Evolutionary conservation across 192 early-diverging fungal genomes (phyloP), one percentile per base, ranked within the genome.

Genomic region (Coemansia sp.): DNA sequence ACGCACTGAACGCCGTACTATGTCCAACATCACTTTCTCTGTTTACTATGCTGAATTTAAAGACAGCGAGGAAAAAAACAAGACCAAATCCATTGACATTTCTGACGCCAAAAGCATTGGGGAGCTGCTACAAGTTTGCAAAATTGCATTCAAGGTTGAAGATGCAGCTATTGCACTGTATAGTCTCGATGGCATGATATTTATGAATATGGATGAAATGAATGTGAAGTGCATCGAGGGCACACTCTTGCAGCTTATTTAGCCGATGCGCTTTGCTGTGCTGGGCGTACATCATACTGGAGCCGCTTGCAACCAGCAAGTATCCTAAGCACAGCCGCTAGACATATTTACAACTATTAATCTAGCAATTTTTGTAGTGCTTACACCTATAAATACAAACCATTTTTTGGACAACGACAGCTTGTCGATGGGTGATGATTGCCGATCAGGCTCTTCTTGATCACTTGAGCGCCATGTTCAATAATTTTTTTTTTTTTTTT

Each of bases 401-500:
- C n/a, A n/a, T n/a, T n/a, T n/a, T n/a, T n/a, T 49, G 24, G 27
- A 8, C 39, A 5, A 29, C 11, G n/a, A n/a, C 11, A 27, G 4
- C 27, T 27, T 8, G 39, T 20, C 22, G 11, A 15, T 20, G 14
- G 24, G 47, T n/a, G 42, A 19, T 47, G 45, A 63, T 64, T 54
- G 6, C 17, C 27, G 29, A 54, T 54, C 51, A 54, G 29, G 25
- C 51, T 2, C 27, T 17, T 7, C 29, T 54, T 54, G 27, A 54
- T 54, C 15, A n/a, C 29, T 4, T 6, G 29, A 54, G 59, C 4
- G 27, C 27, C 46, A 14, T 24, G 61, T 24, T 43, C 40, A 59
- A 45, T 17, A 59, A 39, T 42, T 65, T 65, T 65, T 56, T 24
- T 20, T 60, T 22, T 35, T 6, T 6, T 6, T 37, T 60, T 24